Percentiles rank a stretch among this genome's conserved stretches.
Evolutionary conservation across 208 protist genomes (phyloP).

Genomic region (Leishmania braziliensis): DNA sequence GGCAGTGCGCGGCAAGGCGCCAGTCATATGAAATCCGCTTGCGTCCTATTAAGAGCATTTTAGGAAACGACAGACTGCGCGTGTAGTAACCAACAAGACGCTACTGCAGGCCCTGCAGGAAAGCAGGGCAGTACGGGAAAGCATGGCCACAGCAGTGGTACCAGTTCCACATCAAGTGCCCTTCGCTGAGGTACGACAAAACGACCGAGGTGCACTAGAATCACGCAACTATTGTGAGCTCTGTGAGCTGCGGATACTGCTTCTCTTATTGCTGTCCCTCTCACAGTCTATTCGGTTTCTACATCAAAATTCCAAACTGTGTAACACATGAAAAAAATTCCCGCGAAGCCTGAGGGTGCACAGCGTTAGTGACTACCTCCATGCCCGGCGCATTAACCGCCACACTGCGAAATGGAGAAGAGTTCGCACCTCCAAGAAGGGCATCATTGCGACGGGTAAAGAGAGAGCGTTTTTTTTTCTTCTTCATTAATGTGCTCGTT

Average conservation of each 20-base stretch:
- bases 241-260: neutral
- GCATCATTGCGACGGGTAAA: constrained; percentile 15
- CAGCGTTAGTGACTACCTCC: neutral
- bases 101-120: neutral
- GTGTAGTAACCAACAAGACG: neutral
- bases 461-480: constrained; percentile 3
- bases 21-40: neutral
- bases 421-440: neutral
- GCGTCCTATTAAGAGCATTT: neutral
- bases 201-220: neutral
- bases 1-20: neutral
- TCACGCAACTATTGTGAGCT: neutral
- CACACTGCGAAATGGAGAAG: neutral
- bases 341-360: neutral
- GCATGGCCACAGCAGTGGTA: neutral
- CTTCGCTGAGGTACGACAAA: neutral
- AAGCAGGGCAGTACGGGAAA: neutral
- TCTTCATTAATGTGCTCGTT: neutral
- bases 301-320: neutral
- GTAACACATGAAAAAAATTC: neutral
- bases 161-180: neutral
- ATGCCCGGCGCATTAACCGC: neutral
- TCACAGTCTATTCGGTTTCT: neutral
- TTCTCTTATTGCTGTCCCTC: neutral
- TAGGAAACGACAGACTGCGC: neutral